phyloP scores from a whole-genome alignment of 805 yeast genomes.

The Ogataea glucozyma region DNA sequence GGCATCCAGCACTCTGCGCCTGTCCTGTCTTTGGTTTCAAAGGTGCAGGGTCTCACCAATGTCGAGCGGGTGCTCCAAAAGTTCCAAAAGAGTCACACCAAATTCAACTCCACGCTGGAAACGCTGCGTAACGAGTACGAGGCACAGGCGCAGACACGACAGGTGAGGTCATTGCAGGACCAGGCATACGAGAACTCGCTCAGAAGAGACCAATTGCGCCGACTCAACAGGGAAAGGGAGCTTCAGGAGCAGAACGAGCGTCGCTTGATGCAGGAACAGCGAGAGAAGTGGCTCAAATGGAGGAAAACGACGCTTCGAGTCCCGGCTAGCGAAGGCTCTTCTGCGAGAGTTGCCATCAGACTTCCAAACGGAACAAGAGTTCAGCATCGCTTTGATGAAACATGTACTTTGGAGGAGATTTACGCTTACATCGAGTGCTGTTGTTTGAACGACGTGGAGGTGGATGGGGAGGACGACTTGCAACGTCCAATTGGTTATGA shows the following conservation, averaged over 20 bases:
- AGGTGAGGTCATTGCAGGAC: slow-evolving; percentile 72
- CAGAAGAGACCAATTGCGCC: slow-evolving; percentile 61
- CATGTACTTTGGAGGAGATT: slow-evolving; percentile 57
- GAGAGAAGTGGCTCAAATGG: slow-evolving; percentile 51
- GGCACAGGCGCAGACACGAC: slow-evolving; percentile 56
- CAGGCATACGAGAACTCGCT: slow-evolving; percentile 72
- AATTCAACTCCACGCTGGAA: slow-evolving; percentile 61
- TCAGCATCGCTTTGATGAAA: slow-evolving; percentile 47
- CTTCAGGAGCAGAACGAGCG: slow-evolving; percentile 20
- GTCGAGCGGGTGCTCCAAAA: slow-evolving; percentile 39
- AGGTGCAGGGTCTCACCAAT: slow-evolving; percentile 60
- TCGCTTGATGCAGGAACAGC: slow-evolving; percentile 21
- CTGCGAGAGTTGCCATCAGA: slow-evolving; percentile 71
- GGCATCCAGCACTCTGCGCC: slow-evolving; percentile 57
- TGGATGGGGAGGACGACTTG: slow-evolving; percentile 33
- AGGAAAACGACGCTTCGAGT: slow-evolving; percentile 34
- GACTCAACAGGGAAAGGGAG: slow-evolving; percentile 39
- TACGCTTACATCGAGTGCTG: slow-evolving; percentile 68
- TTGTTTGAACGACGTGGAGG: slow-evolving; percentile 25
- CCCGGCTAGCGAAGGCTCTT: slow-evolving; percentile 22
- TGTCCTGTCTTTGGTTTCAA: slow-evolving; percentile 58
- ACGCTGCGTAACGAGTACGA: slow-evolving; percentile 63
- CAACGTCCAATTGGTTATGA: slow-evolving; percentile 37
- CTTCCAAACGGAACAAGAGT: slow-evolving; percentile 63
- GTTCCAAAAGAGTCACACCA: slow-evolving; percentile 39